A percentile compares a stretch with the other conserved stretches of the same genome.
These are phyloP conservation scores for Ophiostoma australiae DNA, from an alignment of 2,329 filamentous ascomycete species.

Conservation along the genomic window DNA sequence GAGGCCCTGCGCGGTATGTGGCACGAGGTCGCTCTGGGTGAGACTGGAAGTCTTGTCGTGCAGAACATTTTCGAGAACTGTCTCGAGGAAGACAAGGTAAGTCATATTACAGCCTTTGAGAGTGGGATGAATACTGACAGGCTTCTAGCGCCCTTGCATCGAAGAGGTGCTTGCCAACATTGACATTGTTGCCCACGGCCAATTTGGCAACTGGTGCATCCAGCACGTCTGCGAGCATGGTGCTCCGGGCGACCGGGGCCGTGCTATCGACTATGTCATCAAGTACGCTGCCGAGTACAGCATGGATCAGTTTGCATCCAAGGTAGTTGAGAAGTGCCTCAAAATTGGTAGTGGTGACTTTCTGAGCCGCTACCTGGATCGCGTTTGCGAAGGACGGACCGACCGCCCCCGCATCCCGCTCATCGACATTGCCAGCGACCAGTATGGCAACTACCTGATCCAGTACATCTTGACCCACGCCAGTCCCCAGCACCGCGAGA, in stretches of 20 bases:
- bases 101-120: conserved; percentile 26
- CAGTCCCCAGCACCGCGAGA: conserved; percentile 79
- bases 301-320: conserved; percentile 98
- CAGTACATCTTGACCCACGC: conserved; percentile 95
- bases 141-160: conserved; percentile 77
- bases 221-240: conserved; percentile 99
- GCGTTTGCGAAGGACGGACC: conserved; percentile 83
- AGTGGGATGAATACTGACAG: neutral
- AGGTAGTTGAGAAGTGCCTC: conserved; percentile 97
- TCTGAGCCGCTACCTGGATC: conserved; percentile 83
- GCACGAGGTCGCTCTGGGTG: conserved; percentile 95
- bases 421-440: conserved; percentile 96
- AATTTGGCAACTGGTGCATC: conserved; percentile 99
- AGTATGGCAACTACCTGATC: conserved; percentile 97
- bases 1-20: conserved; percentile 94
- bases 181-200: conserved; percentile 91
- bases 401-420: conserved; percentile 93
- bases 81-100: conserved; percentile 93
- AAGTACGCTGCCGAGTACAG: conserved; percentile 92
- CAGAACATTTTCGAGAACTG: conserved; percentile 99
- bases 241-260: conserved; percentile 80
- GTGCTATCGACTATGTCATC: conserved; percentile 92
- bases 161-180: conserved; percentile 94
- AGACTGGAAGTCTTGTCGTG: conserved; percentile 95
- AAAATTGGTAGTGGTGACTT: conserved; percentile 94